Evolutionary conservation across 306 rosid genomes (phyloP).

Genomic region (Arachis stenosperma): DNA sequence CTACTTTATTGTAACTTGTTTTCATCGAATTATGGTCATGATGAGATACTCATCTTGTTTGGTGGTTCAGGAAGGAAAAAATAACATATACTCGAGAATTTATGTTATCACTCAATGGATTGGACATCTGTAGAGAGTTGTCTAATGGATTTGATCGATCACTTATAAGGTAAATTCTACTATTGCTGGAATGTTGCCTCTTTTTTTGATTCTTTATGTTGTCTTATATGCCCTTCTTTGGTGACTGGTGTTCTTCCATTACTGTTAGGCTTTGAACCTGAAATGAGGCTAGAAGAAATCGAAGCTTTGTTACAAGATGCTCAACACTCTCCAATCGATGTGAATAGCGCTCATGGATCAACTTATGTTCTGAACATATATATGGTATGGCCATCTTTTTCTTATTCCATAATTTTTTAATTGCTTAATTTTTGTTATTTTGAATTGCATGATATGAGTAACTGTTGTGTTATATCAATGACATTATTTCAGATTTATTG

Average conservation of each 20-base stretch:
- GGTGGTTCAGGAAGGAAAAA: conserved; percentile 63
- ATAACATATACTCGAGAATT: conserved; percentile 74
- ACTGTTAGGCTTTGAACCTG: conserved; percentile 23
- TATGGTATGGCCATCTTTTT: too few species aligned
- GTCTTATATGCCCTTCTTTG: neutral
- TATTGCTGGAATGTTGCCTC: conserved; percentile 12
- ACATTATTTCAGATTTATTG: too few species aligned
- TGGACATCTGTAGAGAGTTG: conserved; percentile 75
- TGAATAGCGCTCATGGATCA: too few species aligned
- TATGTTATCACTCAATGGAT: conserved; percentile 71
- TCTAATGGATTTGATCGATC: conserved; percentile 82
- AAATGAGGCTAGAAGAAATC: too few species aligned
- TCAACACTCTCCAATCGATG: too few species aligned
- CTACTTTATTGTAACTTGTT: conserved; percentile 2
- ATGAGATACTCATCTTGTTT: conserved; percentile 34
- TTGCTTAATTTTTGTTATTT: too few species aligned
- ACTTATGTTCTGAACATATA: too few species aligned
- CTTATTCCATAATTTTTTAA: too few species aligned
- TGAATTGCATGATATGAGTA: too few species aligned
- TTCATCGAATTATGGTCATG: conserved; percentile 23
- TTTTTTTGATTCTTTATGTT: neutral
- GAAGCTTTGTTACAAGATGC: too few species aligned
- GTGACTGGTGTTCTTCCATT: conserved; percentile 2
- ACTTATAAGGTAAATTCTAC: conserved; percentile 59
- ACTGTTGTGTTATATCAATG: too few species aligned